Evolutionary conservation across 2,329 filamentous ascomycete species (phyloP).

Genomic region (Cladosporium halotolerans): DNA sequence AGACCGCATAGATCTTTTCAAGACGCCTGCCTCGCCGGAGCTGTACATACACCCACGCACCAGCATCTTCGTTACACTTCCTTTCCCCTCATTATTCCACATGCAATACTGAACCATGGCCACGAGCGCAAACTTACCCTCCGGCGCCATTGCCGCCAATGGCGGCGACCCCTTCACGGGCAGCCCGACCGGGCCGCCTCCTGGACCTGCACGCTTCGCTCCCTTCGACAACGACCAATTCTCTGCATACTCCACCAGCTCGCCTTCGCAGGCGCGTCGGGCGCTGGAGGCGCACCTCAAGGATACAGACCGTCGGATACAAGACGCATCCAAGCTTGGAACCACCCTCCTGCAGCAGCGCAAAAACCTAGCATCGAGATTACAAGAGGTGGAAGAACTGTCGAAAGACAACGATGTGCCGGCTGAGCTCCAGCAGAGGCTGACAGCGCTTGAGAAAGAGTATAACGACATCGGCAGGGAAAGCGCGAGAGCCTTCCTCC

Average conservation of each 20-base stretch:
- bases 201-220: slow-evolving; percentile 63
- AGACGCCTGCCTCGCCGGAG: neutral
- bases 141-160: slow-evolving; percentile 36
- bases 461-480: slow-evolving; percentile 91
- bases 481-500: slow-evolving; percentile 81
- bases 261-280: slow-evolving; percentile 79
- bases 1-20: neutral
- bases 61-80: neutral
- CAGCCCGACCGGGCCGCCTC: slow-evolving; percentile 27
- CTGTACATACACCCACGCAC: no score
- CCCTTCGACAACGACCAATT: slow-evolving; percentile 73
- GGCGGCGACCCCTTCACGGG: slow-evolving; percentile 41
- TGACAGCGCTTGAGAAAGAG: slow-evolving; percentile 84
- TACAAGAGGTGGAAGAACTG: slow-evolving; percentile 73
- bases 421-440: slow-evolving; percentile 72
- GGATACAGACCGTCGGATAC: slow-evolving; percentile 85
- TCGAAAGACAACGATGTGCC: slow-evolving; percentile 65
- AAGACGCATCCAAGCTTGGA: slow-evolving; percentile 84
- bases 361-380: slow-evolving; percentile 70
- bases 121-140: slow-evolving; percentile 35
- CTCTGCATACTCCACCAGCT: slow-evolving; percentile 66
- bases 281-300: slow-evolving; percentile 85
- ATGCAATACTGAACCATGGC: slow-evolving; percentile 31
- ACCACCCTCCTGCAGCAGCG: slow-evolving; percentile 83
- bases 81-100: neutral